A percentile compares a stretch with the other conserved stretches of the same genome.
Evolutionary conservation across 441 rosid species (phyloP).

Genomic region (Viola pubescens): DNA sequence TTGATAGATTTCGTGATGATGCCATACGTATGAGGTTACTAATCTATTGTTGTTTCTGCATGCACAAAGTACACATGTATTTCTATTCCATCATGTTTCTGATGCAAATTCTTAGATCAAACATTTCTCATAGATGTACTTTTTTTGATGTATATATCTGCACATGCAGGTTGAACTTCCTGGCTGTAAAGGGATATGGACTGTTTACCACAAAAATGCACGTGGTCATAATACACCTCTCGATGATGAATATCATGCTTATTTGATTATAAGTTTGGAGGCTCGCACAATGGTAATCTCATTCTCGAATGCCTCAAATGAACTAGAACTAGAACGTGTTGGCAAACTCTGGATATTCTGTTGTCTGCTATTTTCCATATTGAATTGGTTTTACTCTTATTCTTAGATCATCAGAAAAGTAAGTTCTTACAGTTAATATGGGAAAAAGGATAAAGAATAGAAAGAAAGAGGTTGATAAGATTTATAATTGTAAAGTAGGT

Average conservation of each 20-base stretch:
- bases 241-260: slow-evolving; percentile 96
- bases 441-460: no score
- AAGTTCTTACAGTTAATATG: neutral
- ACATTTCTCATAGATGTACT: neutral
- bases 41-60: no score
- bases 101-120: neutral
- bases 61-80: no score
- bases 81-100: no score
- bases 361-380: neutral
- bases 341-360: neutral
- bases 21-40: no score
- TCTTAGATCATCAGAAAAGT: neutral
- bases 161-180: slow-evolving; percentile 77
- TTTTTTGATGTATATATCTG: neutral
- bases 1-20: no score
- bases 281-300: slow-evolving; percentile 81
- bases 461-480: no score
- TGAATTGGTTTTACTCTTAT: neutral
- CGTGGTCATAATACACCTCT: slow-evolving; percentile 54
- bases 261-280: slow-evolving; percentile 94
- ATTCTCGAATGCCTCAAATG: neutral
- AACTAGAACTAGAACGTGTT: neutral
- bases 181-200: slow-evolving; percentile 99
- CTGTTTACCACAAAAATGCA: slow-evolving; percentile 93
- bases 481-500: no score